phyloP scores from a whole-genome alignment of 2,329 filamentous ascomycete genomes.

The Chaetomiaceae sp. region DNA sequence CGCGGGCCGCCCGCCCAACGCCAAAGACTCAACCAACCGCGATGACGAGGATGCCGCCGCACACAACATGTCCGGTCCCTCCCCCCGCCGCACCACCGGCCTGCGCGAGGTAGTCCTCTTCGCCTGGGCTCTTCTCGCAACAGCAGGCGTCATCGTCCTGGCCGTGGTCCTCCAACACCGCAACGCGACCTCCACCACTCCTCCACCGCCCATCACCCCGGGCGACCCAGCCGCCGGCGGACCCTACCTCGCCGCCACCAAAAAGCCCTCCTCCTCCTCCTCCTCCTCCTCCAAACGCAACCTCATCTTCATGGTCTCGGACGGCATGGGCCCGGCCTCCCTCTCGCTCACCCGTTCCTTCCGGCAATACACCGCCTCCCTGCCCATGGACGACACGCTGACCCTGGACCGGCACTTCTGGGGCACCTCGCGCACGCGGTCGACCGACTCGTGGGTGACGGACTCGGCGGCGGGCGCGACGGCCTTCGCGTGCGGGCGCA shows the following conservation, averaged over 20 bases:
- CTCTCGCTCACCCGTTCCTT: constrained; percentile 82
- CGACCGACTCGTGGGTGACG: constrained; percentile 78
- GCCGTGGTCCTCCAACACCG: constrained; percentile 75
- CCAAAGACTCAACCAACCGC: constrained; percentile 30
- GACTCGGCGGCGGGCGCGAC: constrained; percentile 97
- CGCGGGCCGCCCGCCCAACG: constrained; percentile 29
- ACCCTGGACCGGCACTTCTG: constrained; percentile 84
- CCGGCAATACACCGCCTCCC: constrained; percentile 68
- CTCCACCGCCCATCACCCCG: constrained; percentile 30
- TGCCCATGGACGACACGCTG: constrained; percentile 72
- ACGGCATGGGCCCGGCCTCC: constrained; percentile 95
- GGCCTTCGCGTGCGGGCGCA: constrained; percentile 85
- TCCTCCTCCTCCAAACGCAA: no score
- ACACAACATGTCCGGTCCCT: constrained; percentile 21
- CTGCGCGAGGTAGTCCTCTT: constrained; percentile 71
- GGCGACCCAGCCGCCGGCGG: constrained; percentile 27
- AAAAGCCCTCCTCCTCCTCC: constrained; percentile 10
- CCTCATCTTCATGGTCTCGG: constrained; percentile 97
- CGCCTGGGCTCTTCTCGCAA: constrained; percentile 77
- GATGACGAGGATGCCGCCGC: constrained; percentile 34
- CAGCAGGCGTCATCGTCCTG: constrained; percentile 70
- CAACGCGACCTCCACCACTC: constrained; percentile 47
- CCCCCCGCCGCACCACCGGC: constrained; percentile 33
- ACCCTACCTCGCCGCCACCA: constrained; percentile 29
- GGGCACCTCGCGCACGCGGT: constrained; percentile 83